Evolutionary conservation across 2,329 filamentous ascomycete genomes (phyloP).

Genomic region (Fonsecaea multimorphosa): DNA sequence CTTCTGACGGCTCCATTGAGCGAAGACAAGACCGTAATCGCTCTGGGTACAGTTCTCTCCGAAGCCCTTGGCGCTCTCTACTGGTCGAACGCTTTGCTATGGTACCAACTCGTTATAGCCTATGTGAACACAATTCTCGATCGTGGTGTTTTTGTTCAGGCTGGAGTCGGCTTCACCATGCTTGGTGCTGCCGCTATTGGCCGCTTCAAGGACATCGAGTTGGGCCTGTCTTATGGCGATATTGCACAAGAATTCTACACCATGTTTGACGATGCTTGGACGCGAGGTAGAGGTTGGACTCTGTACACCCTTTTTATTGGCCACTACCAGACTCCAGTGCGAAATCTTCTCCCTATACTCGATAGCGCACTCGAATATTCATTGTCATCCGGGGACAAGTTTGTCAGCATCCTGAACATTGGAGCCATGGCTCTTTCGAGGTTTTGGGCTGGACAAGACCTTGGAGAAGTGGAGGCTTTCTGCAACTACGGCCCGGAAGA

Average conservation of each 20-base stretch:
- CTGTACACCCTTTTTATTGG: slow-evolving; percentile 66
- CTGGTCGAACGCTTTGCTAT: slow-evolving; percentile 65
- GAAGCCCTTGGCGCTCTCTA: slow-evolving; percentile 65
- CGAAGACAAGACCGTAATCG: slow-evolving; percentile 51
- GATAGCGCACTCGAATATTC: slow-evolving; percentile 63
- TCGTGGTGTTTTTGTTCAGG: slow-evolving; percentile 62
- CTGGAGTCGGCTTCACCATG: slow-evolving; percentile 64
- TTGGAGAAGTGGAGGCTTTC: slow-evolving; percentile 64
- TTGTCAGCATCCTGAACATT: slow-evolving; percentile 63
- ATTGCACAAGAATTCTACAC: slow-evolving; percentile 60
- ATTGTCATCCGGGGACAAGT: slow-evolving; percentile 63
- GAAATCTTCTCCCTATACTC: slow-evolving; percentile 59
- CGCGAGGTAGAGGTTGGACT: slow-evolving; percentile 61
- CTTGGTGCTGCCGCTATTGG: slow-evolving; percentile 62
- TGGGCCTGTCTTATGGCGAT: slow-evolving; percentile 61
- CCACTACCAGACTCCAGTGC: slow-evolving; percentile 62
- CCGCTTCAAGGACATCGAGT: slow-evolving; percentile 63
- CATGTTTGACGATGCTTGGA: slow-evolving; percentile 60
- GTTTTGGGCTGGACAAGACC: slow-evolving; percentile 63
- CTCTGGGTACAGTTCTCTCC: slow-evolving; percentile 61
- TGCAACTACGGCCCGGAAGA: slow-evolving; percentile 64
- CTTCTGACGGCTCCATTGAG: slow-evolving; percentile 50
- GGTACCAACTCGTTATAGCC: slow-evolving; percentile 65
- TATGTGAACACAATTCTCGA: slow-evolving; percentile 63
- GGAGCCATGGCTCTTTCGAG: slow-evolving; percentile 64